phyloP scores from a whole-genome alignment of 805 yeast genomes.

The Candida tammaniensis region DNA sequence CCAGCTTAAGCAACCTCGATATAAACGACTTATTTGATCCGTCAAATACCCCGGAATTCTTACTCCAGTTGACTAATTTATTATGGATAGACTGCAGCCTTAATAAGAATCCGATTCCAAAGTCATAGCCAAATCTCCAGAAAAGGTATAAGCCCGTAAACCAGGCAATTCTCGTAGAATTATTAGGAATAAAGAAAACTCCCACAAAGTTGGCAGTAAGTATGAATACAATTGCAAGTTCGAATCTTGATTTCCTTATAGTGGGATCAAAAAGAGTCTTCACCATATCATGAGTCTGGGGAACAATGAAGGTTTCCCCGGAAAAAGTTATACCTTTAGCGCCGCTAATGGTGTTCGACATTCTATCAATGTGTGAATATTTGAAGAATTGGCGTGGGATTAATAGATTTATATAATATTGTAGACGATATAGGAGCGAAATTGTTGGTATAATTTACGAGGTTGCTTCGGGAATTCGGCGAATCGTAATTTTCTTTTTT shows the following conservation, averaged over 20 bases:
- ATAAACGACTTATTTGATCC: conserved; percentile 27
- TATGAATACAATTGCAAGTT: conserved; percentile 50
- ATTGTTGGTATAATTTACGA: too few species aligned
- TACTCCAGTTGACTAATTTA: conserved; percentile 52
- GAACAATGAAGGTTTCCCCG: conserved; percentile 47
- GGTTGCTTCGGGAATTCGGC: too few species aligned
- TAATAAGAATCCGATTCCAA: conserved; percentile 74
- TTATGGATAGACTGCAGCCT: conserved; percentile 62
- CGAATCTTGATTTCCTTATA: conserved; percentile 63
- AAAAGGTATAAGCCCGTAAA: conserved; percentile 60
- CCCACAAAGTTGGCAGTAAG: conserved; percentile 26
- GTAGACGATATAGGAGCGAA: neutral
- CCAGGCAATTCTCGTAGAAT: conserved; percentile 24
- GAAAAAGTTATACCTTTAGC: conserved; percentile 44
- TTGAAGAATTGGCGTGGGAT: neutral
- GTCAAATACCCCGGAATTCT: conserved; percentile 24
- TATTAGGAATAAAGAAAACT: conserved; percentile 28
- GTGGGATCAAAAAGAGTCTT: conserved; percentile 77
- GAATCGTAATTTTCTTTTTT: too few species aligned
- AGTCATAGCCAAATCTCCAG: conserved; percentile 75
- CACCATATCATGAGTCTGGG: conserved; percentile 80
- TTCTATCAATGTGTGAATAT: neutral
- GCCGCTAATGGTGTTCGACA: conserved; percentile 21
- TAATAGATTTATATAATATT: too few species aligned
- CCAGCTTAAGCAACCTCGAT: conserved; percentile 36